A percentile compares a stretch with the other conserved stretches of the same genome.
These are phyloP conservation scores for Dactylonectria estremocensis DNA, from an alignment of 2,329 filamentous ascomycete species.

Conservation along the genomic window DNA sequence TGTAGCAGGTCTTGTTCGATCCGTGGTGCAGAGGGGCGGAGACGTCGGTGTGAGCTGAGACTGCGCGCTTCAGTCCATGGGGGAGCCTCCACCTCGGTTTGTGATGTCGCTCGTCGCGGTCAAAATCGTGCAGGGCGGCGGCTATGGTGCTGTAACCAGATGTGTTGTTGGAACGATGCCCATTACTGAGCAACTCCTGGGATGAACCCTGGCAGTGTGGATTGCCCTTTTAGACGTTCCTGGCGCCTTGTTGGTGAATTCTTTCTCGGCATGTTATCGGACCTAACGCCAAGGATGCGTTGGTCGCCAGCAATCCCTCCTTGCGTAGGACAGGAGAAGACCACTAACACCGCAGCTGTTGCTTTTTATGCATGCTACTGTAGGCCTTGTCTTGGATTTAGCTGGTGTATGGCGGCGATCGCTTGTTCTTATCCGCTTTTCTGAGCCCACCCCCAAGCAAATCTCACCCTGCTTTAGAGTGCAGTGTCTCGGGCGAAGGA, in stretches of 20 bases:
- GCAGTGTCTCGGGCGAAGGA: conserved; percentile 27
- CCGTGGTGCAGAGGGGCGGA: conserved; percentile 22
- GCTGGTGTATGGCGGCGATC: conserved; percentile 3
- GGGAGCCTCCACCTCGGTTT: conserved; percentile 20
- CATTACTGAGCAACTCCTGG: conserved; percentile 9
- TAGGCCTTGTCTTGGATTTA: background rate
- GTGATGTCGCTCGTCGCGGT: conserved; percentile 29
- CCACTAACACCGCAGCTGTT: background rate
- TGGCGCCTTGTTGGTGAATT: conserved; percentile 12
- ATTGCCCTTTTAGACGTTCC: conserved; percentile 14
- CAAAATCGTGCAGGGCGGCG: conserved; percentile 17
- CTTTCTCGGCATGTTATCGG: conserved; percentile 18
- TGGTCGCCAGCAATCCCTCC: conserved; percentile 19
- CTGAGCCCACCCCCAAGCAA: conserved; percentile 12
- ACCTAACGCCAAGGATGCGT: conserved; percentile 21
- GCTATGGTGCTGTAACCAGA: conserved; percentile 14
- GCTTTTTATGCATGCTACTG: conserved; percentile 13
- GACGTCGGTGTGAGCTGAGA: conserved; percentile 43
- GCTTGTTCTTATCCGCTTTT: background rate
- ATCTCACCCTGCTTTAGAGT: conserved; percentile 1
- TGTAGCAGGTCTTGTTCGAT: conserved; percentile 36
- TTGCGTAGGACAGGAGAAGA: conserved; percentile 2
- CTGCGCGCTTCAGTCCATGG: background rate
- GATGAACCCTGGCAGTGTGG: conserved; percentile 12
- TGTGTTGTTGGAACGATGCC: conserved; percentile 5